These are phyloP conservation scores for Cubamyces sp. DNA, from an alignment of 768 basidiomycete genomes.

Conservation along the genomic window DNA sequence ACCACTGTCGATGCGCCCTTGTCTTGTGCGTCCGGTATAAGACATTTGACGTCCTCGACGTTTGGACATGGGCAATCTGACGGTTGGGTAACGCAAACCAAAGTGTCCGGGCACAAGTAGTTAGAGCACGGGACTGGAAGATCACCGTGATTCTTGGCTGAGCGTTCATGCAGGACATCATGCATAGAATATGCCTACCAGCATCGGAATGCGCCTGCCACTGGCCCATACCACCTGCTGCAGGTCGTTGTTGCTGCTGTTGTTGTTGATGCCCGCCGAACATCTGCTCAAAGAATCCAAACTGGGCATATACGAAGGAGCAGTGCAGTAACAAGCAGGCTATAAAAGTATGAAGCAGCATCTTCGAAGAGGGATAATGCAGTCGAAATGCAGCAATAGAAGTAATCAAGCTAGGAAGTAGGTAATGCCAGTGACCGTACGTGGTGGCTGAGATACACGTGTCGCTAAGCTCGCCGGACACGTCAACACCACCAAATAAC, in stretches of 20 bases:
- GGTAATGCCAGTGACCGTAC: no score
- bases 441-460: conserved; percentile 9
- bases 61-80: conserved; percentile 81
- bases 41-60: conserved; percentile 75
- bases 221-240: conserved; percentile 48
- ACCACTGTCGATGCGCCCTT: conserved; percentile 61
- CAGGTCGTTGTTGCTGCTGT: conserved; percentile 59
- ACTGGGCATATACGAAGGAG: conserved; percentile 55
- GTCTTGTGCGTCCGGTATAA: conserved; percentile 65
- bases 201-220: conserved; percentile 69
- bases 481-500: conserved; percentile 28
- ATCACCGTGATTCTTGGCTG: no score
- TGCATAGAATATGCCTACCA: conserved; percentile 44
- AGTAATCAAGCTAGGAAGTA: no score
- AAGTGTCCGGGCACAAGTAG: conserved; percentile 77
- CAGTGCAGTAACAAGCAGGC: conserved; percentile 37
- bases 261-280: conserved; percentile 63
- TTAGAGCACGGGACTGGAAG: conserved; percentile 66
- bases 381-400: no score
- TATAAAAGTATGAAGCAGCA: conserved; percentile 35
- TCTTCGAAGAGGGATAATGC: not conserved
- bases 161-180: not conserved
- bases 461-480: conserved; percentile 4
- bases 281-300: conserved; percentile 80
- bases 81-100: conserved; percentile 66